Percentiles rank a stretch among this genome's conserved stretches.
phyloP scores from a whole-genome alignment of 768 basidiomycete species.

The Amanita subjunquillea region DNA sequence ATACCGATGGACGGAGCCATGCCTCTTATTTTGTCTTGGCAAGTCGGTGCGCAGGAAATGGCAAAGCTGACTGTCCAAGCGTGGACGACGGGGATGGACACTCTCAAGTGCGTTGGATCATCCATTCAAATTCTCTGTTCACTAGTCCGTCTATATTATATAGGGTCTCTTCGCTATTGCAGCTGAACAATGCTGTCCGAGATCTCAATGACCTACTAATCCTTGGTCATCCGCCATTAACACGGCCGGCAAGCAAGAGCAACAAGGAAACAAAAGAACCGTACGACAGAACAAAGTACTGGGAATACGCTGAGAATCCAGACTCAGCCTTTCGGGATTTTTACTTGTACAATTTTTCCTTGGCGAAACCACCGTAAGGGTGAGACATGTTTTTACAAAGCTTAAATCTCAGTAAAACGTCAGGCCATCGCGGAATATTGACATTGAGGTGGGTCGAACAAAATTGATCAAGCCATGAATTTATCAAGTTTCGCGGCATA shows the following conservation, averaged over 20 bases:
- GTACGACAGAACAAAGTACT: conserved; percentile 47
- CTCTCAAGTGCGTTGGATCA: conserved; percentile 22
- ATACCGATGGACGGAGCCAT: conserved; percentile 65
- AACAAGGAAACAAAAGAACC: conserved; percentile 33
- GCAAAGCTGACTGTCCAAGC: conserved; percentile 58
- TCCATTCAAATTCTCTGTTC: background rate
- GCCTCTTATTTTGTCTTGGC: conserved; percentile 72
- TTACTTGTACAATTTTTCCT: conserved; percentile 60
- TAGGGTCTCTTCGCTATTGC: conserved; percentile 34
- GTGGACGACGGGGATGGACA: conserved; percentile 50
- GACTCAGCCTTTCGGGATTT: conserved; percentile 50
- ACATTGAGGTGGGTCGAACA: conserved; percentile 57
- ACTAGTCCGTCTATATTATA: background rate
- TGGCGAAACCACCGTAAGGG: conserved; percentile 66
- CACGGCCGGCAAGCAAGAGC: conserved; percentile 16
- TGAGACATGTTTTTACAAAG: background rate
- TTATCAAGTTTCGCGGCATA: conserved; percentile 15
- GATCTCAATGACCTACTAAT: conserved; percentile 63
- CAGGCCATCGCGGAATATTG: conserved; percentile 67
- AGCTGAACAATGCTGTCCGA: conserved; percentile 37
- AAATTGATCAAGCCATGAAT: background rate
- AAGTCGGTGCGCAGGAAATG: conserved; percentile 61
- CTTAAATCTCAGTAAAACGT: background rate
- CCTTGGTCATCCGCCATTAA: conserved; percentile 30
- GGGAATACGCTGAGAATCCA: conserved; percentile 35